Base-by-base conservation (phyloP, 1,284 basidiomycete genomes). In the Cryptococcus floricola region DNA sequence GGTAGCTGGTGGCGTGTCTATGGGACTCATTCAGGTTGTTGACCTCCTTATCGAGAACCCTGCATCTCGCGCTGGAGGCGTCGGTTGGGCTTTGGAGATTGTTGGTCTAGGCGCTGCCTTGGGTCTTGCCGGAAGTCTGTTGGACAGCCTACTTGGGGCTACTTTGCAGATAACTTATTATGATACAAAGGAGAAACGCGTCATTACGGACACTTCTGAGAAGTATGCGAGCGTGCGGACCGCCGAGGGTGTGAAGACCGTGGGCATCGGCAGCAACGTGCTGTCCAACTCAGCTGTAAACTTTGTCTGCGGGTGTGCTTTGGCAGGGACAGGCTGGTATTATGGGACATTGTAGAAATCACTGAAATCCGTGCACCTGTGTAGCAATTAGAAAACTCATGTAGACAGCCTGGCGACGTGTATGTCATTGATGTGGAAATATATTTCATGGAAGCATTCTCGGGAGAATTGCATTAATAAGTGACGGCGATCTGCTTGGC, bases 91-190 rank as follows among this genome's bases (percentile, higher is more conserved):
- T 13, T 28, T 39, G 39, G 76, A 80, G 48, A 69, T 88, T 49
- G 49, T 86, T 3, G 67, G 74, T 0, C 86, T 85, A 79, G 89
- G 88, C 0, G 79, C 79, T 0, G 70, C 81, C 16, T 84, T 83
- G 1, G 92, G 92, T 5, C 77, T 87, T 10, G 74, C 85, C 12
- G 91, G 91, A 3, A 91, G 88, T 49, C 68, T 89, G 77, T 87
- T 91, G 64, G 92, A 96, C 71, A 92, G 89, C 0, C 47, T 96
- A 2, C 80, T 96, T 12, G 94, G 94, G 2, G 93, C 92, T 1
- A 91, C 89, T 0, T 73, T 95, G 1, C 94, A 98, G 67, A 80
- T 83, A 54, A 93, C 91, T 2, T 82, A 86, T 19, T 96, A 87
- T 76, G 87, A 86, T 9, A 76, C 76, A 39, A 77, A 79, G 8